phyloP scores from a whole-genome alignment of 2,329 filamentous ascomycete species.

The Phoma sp. region DNA sequence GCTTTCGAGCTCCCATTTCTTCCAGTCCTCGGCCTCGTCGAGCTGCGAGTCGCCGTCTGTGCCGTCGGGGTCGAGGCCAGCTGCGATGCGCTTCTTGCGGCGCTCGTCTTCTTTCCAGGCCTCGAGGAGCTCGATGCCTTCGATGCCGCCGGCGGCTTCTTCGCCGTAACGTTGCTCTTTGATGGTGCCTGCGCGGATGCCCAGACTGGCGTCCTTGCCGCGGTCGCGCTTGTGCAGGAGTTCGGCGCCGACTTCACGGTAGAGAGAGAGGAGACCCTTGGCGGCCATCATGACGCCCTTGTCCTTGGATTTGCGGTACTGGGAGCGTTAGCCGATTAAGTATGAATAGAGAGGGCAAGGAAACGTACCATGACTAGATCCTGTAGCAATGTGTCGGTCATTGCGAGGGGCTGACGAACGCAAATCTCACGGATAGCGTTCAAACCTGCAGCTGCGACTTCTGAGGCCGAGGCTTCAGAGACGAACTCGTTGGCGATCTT shows the following conservation, averaged over 20 bases:
- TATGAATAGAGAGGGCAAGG: not conserved
- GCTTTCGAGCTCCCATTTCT: conserved; percentile 68
- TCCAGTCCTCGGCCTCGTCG: conserved; percentile 64
- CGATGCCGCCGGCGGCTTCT: conserved; percentile 82
- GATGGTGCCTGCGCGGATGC: conserved; percentile 76
- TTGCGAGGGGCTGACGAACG: conserved; percentile 89
- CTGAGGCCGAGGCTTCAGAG: conserved; percentile 87
- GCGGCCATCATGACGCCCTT: conserved; percentile 99
- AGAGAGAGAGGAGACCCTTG: conserved; percentile 87
- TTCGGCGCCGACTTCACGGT: conserved; percentile 88
- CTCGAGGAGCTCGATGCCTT: conserved; percentile 89
- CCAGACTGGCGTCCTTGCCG: conserved; percentile 89
- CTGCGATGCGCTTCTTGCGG: conserved; percentile 73
- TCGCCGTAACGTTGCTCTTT: conserved; percentile 84
- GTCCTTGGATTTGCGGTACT: conserved; percentile 94
- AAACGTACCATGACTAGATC: conserved; percentile 76
- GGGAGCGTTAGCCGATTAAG: conserved; percentile 9
- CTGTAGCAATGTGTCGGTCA: conserved; percentile 94
- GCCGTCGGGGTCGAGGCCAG: conserved; percentile 69
- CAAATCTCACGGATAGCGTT: conserved; percentile 97
- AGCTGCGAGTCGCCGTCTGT: conserved; percentile 67
- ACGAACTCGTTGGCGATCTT: conserved; percentile 99
- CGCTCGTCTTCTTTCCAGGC: conserved; percentile 93
- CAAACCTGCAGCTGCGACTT: conserved; percentile 89
- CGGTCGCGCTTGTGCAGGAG: conserved; percentile 88